Base-by-base conservation (phyloP, 176 grass and related monocot genomes). In the Chrysopogon serrulatus region DNA sequence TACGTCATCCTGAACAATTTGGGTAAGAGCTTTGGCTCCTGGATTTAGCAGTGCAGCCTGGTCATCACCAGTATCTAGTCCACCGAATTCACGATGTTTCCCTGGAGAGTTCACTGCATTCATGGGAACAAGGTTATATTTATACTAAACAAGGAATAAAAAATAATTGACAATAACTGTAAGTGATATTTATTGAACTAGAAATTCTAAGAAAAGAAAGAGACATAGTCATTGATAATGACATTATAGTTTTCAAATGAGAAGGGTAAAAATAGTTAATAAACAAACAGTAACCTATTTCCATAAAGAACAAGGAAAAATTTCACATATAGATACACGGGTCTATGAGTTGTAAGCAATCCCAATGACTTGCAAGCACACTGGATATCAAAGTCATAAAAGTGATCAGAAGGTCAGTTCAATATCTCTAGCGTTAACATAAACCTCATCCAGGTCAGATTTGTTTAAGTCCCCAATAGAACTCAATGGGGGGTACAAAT, bases 31-130 rank as follows among this genome's bases (percentile, higher is more conserved):
- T 90, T 99, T 99, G 59, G 90, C 89, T 79, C 86, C 86, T 84
- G 93, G 91, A 90, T 94, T 99, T 73, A 99, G 86, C 83, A 99
- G 85, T 5, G 90, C 89, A 79, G 96, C 93, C 74, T 94, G 93
- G 78, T 99, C 96, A 76, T 99, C 96, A 85, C 96, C 96, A 85
- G 81, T 65, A 76, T 99, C 96, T 74, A 91, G 86, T 82, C 96
- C 96, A 87, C 96, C 96, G 63, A 99, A 99, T 84, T 99, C 96
- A 86, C 87, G 91, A 72, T 92, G 93, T 71, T 96, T 99, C 31
- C 88, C 96, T 32, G 90, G 85, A 77, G 91, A 83, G 77, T 57
- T 93, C 82, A 90, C 96, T 99, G 70, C 45, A 87, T 68, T 82
- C 51, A 79, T 90, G 23, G 31, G 61, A 47, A 70, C 48, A 82